phyloP scores from a whole-genome alignment of 345 rosid genomes.

The Euphorbia pulcherrima region DNA sequence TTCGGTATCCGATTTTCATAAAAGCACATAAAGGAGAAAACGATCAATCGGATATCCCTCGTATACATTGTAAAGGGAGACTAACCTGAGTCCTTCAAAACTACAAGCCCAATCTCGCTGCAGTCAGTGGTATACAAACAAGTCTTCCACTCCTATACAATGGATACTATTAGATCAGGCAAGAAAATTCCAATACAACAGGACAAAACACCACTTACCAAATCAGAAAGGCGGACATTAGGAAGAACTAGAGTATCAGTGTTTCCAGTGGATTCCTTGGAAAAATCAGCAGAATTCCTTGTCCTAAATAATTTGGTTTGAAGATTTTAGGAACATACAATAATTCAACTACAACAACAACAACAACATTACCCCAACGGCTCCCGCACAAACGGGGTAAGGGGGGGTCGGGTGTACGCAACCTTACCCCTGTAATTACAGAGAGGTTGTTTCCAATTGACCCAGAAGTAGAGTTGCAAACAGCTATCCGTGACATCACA shows the following conservation, averaged over 20 bases:
- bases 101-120: conserved; percentile 81
- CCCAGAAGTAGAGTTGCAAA: too few species aligned
- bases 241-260: conserved; percentile 41
- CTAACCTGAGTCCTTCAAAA: conserved; percentile 58
- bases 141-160: conserved; percentile 68
- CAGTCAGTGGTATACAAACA: conserved; percentile 77
- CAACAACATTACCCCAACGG: too few species aligned
- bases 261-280: conserved; percentile 44
- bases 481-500: too few species aligned
- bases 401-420: too few species aligned
- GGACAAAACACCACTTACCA: conserved; percentile 47
- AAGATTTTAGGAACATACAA: conserved; percentile 19
- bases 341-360: too few species aligned
- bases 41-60: not conserved
- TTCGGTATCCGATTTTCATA: not conserved
- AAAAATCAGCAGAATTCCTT: conserved; percentile 45
- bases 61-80: not conserved
- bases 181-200: conserved; percentile 12
- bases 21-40: not conserved
- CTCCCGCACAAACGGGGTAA: too few species aligned
- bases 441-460: too few species aligned
- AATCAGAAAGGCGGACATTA: conserved; percentile 51
- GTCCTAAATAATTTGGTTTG: conserved; percentile 41
- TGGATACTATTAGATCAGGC: conserved; percentile 19
- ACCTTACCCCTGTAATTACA: too few species aligned